Evolutionary conservation across 2,329 filamentous ascomycete species (phyloP).

Genomic region (Cordyceps cateniannulata): DNA sequence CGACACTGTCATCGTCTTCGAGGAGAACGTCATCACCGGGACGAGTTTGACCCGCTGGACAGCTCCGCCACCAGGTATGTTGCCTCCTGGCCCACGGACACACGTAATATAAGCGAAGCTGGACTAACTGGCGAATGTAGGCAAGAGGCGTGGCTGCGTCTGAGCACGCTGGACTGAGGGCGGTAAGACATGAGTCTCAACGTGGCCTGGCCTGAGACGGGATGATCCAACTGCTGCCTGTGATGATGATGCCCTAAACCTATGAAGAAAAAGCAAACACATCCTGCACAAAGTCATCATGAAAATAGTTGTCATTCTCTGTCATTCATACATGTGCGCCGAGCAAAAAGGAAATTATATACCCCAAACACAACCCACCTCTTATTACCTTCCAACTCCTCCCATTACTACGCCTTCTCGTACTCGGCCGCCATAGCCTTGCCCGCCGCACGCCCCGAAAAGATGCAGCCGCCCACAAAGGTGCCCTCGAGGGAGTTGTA

Average conservation of each 20-base stretch:
- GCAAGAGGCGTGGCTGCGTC: slow-evolving; percentile 58
- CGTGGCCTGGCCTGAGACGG: slow-evolving; percentile 58
- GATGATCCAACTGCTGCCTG: slow-evolving; percentile 53
- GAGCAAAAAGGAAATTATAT: background rate
- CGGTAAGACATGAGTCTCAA: slow-evolving; percentile 68
- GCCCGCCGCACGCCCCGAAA: slow-evolving; percentile 52
- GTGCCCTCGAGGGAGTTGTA: slow-evolving; percentile 58
- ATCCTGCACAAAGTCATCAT: background rate
- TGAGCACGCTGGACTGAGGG: slow-evolving; percentile 60
- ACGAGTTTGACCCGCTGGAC: slow-evolving; percentile 70
- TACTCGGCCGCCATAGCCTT: slow-evolving; percentile 45
- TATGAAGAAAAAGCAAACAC: slow-evolving; percentile 20
- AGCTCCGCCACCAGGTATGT: slow-evolving; percentile 64
- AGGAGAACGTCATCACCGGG: slow-evolving; percentile 66
- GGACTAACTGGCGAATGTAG: too few relatives aligned
- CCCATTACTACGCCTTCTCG: background rate
- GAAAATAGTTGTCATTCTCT: background rate
- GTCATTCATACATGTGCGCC: background rate
- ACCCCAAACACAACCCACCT: background rate
- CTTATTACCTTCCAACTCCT: background rate
- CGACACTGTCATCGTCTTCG: slow-evolving; percentile 30
- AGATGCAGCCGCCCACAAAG: slow-evolving; percentile 57
- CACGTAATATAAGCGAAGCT: too few relatives aligned
- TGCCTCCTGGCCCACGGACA: background rate
- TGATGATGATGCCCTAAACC: slow-evolving; percentile 68